Base-by-base conservation (phyloP, 495 filamentous ascomycete genomes). In the Aspergillus hancockii region DNA sequence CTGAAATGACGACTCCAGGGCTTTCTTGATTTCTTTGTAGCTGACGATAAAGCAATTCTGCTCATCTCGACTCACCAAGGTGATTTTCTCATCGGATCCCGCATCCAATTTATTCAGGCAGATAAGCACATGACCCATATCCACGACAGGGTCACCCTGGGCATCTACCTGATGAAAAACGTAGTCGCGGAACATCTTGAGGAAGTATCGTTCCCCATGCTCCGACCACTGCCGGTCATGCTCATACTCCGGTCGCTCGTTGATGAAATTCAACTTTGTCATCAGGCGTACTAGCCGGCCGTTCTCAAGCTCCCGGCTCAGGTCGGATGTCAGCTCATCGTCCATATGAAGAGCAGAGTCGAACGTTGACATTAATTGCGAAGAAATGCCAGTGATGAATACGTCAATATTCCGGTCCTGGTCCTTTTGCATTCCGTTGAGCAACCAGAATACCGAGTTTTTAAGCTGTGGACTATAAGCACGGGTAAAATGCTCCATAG, bases 181-280 rank as follows among this genome's bases (percentile, higher is more conserved):
- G 59, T 95, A 97, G 72, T 98, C 95, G 45, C 94, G 86, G 80
- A 98, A 97, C 32, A 98, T 80, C 73, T 95, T 95, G 54, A 98
- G 75, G 63, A 86, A 88, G 67, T 95, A 96, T n/a, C 92, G 83
- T 61, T 96, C 90, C 2, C 92, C 92, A 21, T 84, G 93, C 71
- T 96, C 92, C 14, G 90, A 88, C 92, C 92, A 98, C 51, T 85
- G 82, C 18, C 76, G 77, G 52, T 90, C 84, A 25, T 85, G 80
- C 22, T 90, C 89, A 55, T 87, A 87, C 66, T 97, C 93, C 2
- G 90, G 91, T 5, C 94, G 88, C 66, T 98, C 94, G 64, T 90
- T 91, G 63, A 98, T 84, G 55, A 89, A 81, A 54, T 87, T 87
- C 45, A 98, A 75, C 71, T 98, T 98, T 55, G 85, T 83, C 72